A percentile compares a stretch with the other conserved stretches of the same genome.
Evolutionary conservation across 169 alveolate species (phyloP).

Genomic region (Eimeria maxima): DNA sequence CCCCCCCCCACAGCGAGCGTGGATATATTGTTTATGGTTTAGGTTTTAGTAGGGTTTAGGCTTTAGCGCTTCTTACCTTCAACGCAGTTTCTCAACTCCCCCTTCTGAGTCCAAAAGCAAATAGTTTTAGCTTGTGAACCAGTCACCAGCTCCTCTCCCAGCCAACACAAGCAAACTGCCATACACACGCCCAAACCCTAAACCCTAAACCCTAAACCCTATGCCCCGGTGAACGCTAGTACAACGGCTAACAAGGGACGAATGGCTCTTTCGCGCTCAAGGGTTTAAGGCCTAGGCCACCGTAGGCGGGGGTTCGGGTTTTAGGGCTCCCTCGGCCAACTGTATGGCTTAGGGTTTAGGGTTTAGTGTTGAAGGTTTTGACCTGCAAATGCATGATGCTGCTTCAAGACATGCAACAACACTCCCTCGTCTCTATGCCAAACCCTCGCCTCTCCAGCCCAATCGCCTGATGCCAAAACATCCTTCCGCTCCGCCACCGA

Average conservation of each 20-base stretch:
- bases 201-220: slow-evolving; percentile 65
- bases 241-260: background rate
- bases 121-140: background rate
- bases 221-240: background rate
- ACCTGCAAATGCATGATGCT: slow-evolving; percentile 65
- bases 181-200: slow-evolving; percentile 27
- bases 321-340: background rate
- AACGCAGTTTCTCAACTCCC: background rate
- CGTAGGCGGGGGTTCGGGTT: background rate
- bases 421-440: slow-evolving; percentile 12
- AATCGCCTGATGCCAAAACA: slow-evolving; percentile 7
- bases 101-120: slow-evolving; percentile 22
- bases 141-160: slow-evolving; percentile 19
- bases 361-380: slow-evolving; percentile 30
- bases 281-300: too few relatives aligned
- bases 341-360: background rate
- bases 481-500: slow-evolving; percentile 37
- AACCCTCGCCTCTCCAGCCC: slow-evolving; percentile 70
- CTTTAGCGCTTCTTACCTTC: background rate
- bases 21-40: background rate
- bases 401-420: slow-evolving; percentile 13
- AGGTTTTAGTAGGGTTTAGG: background rate
- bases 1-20: too few relatives aligned
- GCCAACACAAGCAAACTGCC: slow-evolving; percentile 53
- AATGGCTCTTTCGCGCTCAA: background rate